Evolutionary conservation across 202 grass and related monocot species (phyloP).

Genomic region (Setaria italica): DNA sequence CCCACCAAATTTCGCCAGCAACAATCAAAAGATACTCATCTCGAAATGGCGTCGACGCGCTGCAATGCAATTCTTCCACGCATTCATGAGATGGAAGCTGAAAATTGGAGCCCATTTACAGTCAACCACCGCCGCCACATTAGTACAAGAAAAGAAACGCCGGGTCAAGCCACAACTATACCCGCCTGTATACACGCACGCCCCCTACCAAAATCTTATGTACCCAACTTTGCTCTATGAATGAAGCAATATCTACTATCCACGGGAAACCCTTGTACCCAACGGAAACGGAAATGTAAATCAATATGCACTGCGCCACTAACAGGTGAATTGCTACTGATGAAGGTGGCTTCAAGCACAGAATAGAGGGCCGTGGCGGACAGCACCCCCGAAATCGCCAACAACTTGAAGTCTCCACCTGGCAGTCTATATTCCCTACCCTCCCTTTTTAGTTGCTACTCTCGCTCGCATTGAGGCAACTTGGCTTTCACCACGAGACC

Average conservation of each 20-base stretch:
- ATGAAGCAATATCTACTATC: constrained; percentile 43
- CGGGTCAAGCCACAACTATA: constrained; percentile 39
- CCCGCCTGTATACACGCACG: constrained; percentile 52
- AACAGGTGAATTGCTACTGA: constrained; percentile 16
- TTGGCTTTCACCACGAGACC: background rate
- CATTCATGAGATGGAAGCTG: background rate
- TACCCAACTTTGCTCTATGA: constrained; percentile 53
- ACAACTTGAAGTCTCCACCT: constrained; percentile 5
- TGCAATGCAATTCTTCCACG: background rate
- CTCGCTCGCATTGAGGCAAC: background rate
- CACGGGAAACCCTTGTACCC: constrained; percentile 16
- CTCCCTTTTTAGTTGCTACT: background rate
- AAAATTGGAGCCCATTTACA: constrained; percentile 10
- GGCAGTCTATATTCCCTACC: background rate
- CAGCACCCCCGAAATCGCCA: background rate
- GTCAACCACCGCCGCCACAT: constrained; percentile 10
- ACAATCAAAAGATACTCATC: background rate
- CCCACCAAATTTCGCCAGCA: background rate
- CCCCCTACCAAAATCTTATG: constrained; percentile 63
- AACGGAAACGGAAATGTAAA: constrained; percentile 18
- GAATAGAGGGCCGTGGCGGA: background rate
- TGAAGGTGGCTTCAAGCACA: constrained; percentile 13
- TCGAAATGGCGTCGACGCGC: background rate
- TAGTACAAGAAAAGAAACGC: constrained; percentile 12
- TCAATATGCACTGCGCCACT: background rate